A percentile compares a stretch with the other conserved stretches of the same genome.
Conservation (phyloP, 306 rosid species). For the Medicago lupulina region DNA sequence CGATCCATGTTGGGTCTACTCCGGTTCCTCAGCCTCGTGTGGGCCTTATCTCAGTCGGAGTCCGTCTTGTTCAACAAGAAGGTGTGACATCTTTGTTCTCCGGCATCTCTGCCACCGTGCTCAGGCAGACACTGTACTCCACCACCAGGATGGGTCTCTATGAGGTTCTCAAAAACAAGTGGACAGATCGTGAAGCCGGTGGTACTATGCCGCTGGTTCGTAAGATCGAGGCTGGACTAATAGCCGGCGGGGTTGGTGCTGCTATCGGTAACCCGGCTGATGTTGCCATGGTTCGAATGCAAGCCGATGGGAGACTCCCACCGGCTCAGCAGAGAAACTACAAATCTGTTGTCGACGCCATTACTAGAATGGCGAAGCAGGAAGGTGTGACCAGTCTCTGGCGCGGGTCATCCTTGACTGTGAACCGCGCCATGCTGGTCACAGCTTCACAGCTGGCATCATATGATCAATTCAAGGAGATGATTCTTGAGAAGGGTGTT, state of each 20-base stretch:
- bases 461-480: slow-evolving; percentile 76
- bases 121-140: slow-evolving; percentile 78
- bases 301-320: slow-evolving; percentile 81
- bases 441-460: slow-evolving; percentile 82
- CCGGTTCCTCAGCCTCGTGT: slow-evolving; percentile 41
- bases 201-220: slow-evolving; percentile 53
- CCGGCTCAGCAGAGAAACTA: slow-evolving; percentile 67
- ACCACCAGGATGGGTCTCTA: slow-evolving; percentile 88
- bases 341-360: slow-evolving; percentile 73
- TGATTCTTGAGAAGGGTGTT: slow-evolving; percentile 55
- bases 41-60: slow-evolving; percentile 63
- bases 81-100: slow-evolving; percentile 70
- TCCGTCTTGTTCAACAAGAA: slow-evolving; percentile 67
- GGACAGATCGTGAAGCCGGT: slow-evolving; percentile 59
- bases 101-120: slow-evolving; percentile 80
- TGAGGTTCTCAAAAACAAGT: slow-evolving; percentile 65
- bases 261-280: slow-evolving; percentile 79
- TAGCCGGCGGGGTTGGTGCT: slow-evolving; percentile 72
- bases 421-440: slow-evolving; percentile 86
- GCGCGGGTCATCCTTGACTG: slow-evolving; percentile 78
- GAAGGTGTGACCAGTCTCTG: slow-evolving; percentile 74
- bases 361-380: slow-evolving; percentile 55
- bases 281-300: slow-evolving; percentile 86
- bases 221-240: slow-evolving; percentile 66
- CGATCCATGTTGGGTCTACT: slow-evolving; percentile 45